Percentiles rank a stretch among this genome's conserved stretches.
Conservation (phyloP, 805 yeast species). For the Saturnispora quitensis region DNA sequence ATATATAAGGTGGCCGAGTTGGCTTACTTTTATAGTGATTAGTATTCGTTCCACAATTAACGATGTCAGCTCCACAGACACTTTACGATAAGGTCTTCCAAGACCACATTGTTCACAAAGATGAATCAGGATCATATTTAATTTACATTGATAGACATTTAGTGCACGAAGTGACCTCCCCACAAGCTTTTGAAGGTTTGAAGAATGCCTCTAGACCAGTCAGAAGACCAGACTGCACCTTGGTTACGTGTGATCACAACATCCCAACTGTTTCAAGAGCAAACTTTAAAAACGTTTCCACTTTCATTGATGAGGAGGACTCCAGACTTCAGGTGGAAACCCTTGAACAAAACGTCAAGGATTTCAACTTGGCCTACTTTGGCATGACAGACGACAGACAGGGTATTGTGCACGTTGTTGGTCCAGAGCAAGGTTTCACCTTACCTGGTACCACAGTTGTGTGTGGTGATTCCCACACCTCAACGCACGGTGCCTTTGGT, state of each 20-base stretch:
- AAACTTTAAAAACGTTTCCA: constrained; percentile 58
- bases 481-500: constrained; percentile 99
- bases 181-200: constrained; percentile 97
- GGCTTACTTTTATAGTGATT: neutral
- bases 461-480: constrained; percentile 98
- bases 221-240: constrained; percentile 86
- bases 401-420: constrained; percentile 97
- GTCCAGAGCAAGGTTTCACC: constrained; percentile 98
- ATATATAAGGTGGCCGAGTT: neutral
- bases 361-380: constrained; percentile 81
- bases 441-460: constrained; percentile 98
- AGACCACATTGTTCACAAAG: constrained; percentile 87
- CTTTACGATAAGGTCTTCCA: constrained; percentile 94
- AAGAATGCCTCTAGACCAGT: constrained; percentile 79
- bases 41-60: constrained; percentile 1
- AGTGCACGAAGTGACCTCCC: constrained; percentile 98
- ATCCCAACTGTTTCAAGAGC: constrained; percentile 91
- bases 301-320: constrained; percentile 85
- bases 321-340: constrained; percentile 89
- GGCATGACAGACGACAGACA: constrained; percentile 94
- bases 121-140: constrained; percentile 77
- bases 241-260: constrained; percentile 95
- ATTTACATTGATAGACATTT: constrained; percentile 93
- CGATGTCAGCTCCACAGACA: constrained; percentile 45
- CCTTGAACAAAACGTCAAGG: constrained; percentile 84